Conservation (phyloP, 352 stramenopile genomes). For the Phytophthora gonapodyides region DNA sequence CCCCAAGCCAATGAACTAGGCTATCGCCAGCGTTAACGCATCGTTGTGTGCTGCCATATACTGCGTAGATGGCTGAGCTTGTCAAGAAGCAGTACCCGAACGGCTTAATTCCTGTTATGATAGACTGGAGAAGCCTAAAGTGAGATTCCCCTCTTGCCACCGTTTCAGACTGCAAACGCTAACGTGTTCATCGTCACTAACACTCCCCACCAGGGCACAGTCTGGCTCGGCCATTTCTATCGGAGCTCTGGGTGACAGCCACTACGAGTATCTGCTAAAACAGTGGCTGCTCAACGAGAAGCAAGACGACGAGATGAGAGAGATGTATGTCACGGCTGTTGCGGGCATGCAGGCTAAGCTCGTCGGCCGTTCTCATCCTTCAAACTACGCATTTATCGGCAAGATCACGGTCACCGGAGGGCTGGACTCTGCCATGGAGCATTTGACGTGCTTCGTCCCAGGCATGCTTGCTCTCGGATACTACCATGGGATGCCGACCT, state of each 20-base stretch:
- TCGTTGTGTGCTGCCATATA: too few relatives aligned
- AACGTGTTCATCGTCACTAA: too few relatives aligned
- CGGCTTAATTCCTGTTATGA: conserved; percentile 48
- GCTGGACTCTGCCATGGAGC: conserved; percentile 68
- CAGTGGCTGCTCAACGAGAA: conserved; percentile 72
- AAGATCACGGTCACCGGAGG: conserved; percentile 31
- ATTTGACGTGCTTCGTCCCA: conserved; percentile 89
- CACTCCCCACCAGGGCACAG: conserved; percentile 1
- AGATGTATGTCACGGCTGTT: conserved; percentile 61
- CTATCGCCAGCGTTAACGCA: too few relatives aligned
- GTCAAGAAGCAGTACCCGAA: conserved; percentile 42
- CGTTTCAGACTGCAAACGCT: too few relatives aligned
- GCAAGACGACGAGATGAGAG: conserved; percentile 44
- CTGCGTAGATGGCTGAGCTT: conserved; percentile 33
- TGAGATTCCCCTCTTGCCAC: conserved; percentile 8
- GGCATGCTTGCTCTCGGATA: conserved; percentile 79
- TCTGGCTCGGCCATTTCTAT: conserved; percentile 42
- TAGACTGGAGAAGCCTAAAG: conserved; percentile 39
- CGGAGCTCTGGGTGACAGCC: conserved; percentile 66
- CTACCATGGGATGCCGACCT: conserved; percentile 51
- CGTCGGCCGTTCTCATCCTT: conserved; percentile 40
- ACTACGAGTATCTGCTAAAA: conserved; percentile 84
- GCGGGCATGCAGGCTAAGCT: conserved; percentile 51
- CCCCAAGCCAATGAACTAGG: too few relatives aligned
- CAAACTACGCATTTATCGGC: conserved; percentile 54